Evolutionary conservation across 2,329 filamentous ascomycete genomes (phyloP), one percentile per base, ranked within the genome.

Genomic region (Neopestalotiopsis clavispora): DNA sequence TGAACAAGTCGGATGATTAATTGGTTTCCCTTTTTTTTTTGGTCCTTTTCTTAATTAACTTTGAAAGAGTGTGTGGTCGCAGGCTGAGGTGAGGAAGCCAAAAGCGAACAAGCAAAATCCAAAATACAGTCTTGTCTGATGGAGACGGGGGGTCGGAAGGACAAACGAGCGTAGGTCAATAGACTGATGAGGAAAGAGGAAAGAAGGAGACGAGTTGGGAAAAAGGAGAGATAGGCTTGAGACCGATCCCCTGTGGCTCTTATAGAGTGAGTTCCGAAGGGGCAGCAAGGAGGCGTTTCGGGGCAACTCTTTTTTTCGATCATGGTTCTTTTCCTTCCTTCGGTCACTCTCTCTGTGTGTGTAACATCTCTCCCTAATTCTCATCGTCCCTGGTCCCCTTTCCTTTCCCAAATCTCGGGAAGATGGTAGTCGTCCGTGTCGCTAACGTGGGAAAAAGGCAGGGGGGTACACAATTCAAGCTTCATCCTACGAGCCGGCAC

Each of bases 151-250:
- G 59, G 59, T 30, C 34, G 59, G 32, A 32, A 42, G 40, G 45
- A 7, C 59, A 62, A 62, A 62, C 59, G 59, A 62, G 59, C 20
- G 59, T 62, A 62, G 34, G 59, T 62, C 6, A 38, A 28, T 28
- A 34, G 59, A 62, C 59, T 42, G 30, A 20, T 20, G 32, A 38
- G 34, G 34, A 38, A 38, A 38, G 34, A 38, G 34, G 34, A 38
- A 28, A 20, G 59, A 40, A 62, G 34, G n/a, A 62, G 59, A 38
- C 10, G n/a, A 30, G 30, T 28, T 28, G 59, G 14, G 59, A 62
- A 12, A 13, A 40, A 62, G 20, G 32, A 20, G n/a, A 34, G 10
- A 30, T 17, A 28, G 59, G 34, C 30, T 34, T 38, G 59, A 52
- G 10, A 52, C 45, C 45, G 45, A 52, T 17, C 23, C 23, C 30